A percentile compares a stretch with the other conserved stretches of the same genome.
Conservation (phyloP, 768 basidiomycete genomes). For the Tricholoma hemisulphureum region DNA sequence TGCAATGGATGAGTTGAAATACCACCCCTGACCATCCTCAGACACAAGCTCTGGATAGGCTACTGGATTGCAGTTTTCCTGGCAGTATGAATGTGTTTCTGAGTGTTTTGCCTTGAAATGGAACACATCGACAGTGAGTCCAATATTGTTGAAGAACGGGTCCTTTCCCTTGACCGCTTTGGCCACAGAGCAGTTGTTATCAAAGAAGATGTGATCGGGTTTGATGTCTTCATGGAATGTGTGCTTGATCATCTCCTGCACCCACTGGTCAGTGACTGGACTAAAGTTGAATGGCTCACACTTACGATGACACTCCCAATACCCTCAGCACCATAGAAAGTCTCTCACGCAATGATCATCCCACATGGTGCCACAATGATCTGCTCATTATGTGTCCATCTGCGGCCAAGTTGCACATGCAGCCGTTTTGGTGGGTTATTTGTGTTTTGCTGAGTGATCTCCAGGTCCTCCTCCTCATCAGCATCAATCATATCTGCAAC, state of each 20-base stretch:
- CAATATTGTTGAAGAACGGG: constrained; percentile 18
- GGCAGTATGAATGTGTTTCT: constrained; percentile 21
- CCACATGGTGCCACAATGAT: constrained; percentile 33
- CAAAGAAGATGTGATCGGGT: constrained; percentile 24
- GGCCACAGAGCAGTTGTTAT: constrained; percentile 25
- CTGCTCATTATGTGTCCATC: constrained; percentile 34
- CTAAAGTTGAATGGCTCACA: not conserved
- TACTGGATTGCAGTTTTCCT: constrained; percentile 31
- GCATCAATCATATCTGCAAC: not conserved
- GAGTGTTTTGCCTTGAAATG: constrained; percentile 36
- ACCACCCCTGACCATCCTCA: constrained; percentile 30
- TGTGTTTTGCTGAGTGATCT: not conserved
- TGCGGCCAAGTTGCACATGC: constrained; percentile 26
- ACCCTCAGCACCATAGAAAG: constrained; percentile 32
- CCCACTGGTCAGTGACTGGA: not conserved
- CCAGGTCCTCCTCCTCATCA: not conserved
- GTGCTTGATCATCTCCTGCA: constrained; percentile 21
- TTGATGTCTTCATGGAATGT: constrained; percentile 9
- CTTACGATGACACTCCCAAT: constrained; percentile 1
- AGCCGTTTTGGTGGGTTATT: constrained; percentile 6
- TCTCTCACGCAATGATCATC: constrained; percentile 27
- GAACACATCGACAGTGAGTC: constrained; percentile 35
- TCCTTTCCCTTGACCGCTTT: not conserved
- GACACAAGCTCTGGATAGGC: constrained; percentile 32
- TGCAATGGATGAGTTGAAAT: constrained; percentile 42